Percentiles rank a stretch among this genome's conserved stretches.
Conservation (phyloP, 805 yeast species). For the Candida patagonica region DNA sequence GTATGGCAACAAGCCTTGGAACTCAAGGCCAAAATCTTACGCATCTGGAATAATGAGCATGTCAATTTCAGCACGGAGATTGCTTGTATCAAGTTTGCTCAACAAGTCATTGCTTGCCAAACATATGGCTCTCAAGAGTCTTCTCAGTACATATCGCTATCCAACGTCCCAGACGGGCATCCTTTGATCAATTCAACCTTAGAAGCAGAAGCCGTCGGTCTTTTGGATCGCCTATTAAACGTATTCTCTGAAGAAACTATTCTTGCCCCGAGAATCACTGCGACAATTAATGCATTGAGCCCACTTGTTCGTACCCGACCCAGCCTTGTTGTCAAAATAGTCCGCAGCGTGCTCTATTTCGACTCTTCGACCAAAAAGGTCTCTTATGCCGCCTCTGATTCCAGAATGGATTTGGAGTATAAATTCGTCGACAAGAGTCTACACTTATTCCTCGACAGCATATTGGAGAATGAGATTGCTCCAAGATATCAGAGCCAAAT, state of each 20-base stretch:
- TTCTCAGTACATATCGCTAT: constrained; percentile 36
- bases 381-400: constrained; percentile 9
- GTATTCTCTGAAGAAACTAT: constrained; percentile 47
- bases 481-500: constrained; percentile 30
- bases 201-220: constrained; percentile 62
- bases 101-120: constrained; percentile 48
- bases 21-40: constrained; percentile 51
- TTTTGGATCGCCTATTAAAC: constrained; percentile 56
- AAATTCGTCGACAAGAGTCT: constrained; percentile 57
- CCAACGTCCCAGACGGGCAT: constrained; percentile 48
- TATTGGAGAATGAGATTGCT: constrained; percentile 16
- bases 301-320: constrained; percentile 60
- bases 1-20: constrained; percentile 49
- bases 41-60: constrained; percentile 41
- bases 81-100: constrained; percentile 66
- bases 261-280: constrained; percentile 50
- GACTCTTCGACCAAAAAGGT: constrained; percentile 29
- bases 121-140: constrained; percentile 33
- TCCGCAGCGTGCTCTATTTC: constrained; percentile 50
- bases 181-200: constrained; percentile 51
- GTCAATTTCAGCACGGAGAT: constrained; percentile 43
- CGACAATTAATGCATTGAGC: constrained; percentile 56
- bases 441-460: constrained; percentile 19
- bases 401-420: constrained; percentile 43
- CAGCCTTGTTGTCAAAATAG: constrained; percentile 42